These are phyloP conservation scores for Athelia sp. DNA, from an alignment of 1,284 basidiomycete genomes.

Conservation along the genomic window DNA sequence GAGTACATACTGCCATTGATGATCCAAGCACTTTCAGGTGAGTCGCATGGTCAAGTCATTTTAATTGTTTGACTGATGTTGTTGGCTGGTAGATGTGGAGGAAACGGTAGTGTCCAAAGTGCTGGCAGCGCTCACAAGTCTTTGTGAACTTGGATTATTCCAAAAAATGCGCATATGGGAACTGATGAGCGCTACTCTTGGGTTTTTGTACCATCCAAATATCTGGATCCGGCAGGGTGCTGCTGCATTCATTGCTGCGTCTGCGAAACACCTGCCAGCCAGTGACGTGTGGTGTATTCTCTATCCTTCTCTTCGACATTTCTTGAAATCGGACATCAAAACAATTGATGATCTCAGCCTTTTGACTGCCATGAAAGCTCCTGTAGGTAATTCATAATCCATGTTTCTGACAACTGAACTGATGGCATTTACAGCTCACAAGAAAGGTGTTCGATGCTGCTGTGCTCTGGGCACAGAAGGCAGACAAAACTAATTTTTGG, in stretches of 20 bases:
- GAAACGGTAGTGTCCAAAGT: constrained; percentile 90
- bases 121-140: constrained; percentile 75
- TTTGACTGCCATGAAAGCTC: constrained; percentile 69
- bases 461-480: constrained; percentile 82
- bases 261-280: constrained; percentile 70
- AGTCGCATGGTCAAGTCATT: constrained; percentile 13
- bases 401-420: not conserved
- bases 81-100: constrained; percentile 62
- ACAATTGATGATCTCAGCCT: constrained; percentile 73
- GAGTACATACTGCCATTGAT: constrained; percentile 92
- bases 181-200: constrained; percentile 79
- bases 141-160: constrained; percentile 85
- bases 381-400: constrained; percentile 66
- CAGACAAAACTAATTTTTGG: constrained; percentile 77
- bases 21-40: constrained; percentile 88
- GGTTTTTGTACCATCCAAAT: constrained; percentile 95
- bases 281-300: constrained; percentile 97
- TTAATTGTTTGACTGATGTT: constrained; percentile 6
- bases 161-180: constrained; percentile 95
- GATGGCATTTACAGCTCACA: constrained; percentile 47
- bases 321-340: constrained; percentile 83
- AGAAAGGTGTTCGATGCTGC: constrained; percentile 83
- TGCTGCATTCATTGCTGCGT: constrained; percentile 81
- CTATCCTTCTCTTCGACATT: constrained; percentile 85
- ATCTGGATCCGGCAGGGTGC: constrained; percentile 96